Evolutionary conservation across 2,329 filamentous ascomycete species (phyloP).

Genomic region (Xylariaceae sp.): DNA sequence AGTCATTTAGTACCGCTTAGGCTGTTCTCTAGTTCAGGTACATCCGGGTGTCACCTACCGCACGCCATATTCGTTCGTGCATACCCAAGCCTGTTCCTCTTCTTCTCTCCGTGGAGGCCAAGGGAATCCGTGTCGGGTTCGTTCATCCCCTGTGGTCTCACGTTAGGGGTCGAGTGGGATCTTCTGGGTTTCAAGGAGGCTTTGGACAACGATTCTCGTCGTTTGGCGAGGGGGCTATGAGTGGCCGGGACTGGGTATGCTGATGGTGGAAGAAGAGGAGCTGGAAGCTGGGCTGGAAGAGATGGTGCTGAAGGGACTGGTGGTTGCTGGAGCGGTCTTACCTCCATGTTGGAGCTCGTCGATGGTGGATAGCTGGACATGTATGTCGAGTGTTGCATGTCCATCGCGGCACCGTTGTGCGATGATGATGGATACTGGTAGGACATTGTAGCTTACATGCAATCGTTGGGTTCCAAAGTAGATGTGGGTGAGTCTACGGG

Average conservation of each 20-base stretch:
- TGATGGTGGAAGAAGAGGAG: slow-evolving; percentile 35
- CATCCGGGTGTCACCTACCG: slow-evolving; percentile 67
- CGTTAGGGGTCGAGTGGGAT: slow-evolving; percentile 58
- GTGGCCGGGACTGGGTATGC: slow-evolving; percentile 42
- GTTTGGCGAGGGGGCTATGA: slow-evolving; percentile 43
- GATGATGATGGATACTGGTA: slow-evolving; percentile 57
- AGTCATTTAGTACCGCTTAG: slow-evolving; percentile 24
- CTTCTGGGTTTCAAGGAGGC: slow-evolving; percentile 55
- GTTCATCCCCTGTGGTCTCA: slow-evolving; percentile 50
- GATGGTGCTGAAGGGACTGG: slow-evolving; percentile 34
- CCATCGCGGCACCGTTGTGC: slow-evolving; percentile 50
- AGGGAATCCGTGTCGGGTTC: slow-evolving; percentile 45
- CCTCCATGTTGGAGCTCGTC: slow-evolving; percentile 40
- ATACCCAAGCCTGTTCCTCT: slow-evolving; percentile 91
- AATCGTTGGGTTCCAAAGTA: slow-evolving; percentile 38
- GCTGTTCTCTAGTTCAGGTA: slow-evolving; percentile 4
- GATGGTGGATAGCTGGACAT: slow-evolving; percentile 39
- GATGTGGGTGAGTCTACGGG: slow-evolving; percentile 39
- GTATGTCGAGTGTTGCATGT: slow-evolving; percentile 50
- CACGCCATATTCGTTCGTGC: slow-evolving; percentile 95
- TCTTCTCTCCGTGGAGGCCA: slow-evolving; percentile 57
- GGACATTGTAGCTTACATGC: slow-evolving; percentile 55
- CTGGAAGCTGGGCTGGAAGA: slow-evolving; percentile 37
- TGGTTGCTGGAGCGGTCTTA: slow-evolving; percentile 38
- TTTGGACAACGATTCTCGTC: slow-evolving; percentile 47